Base-by-base conservation (phyloP, 2,329 filamentous ascomycete genomes). In the Sporothrix inflata region DNA sequence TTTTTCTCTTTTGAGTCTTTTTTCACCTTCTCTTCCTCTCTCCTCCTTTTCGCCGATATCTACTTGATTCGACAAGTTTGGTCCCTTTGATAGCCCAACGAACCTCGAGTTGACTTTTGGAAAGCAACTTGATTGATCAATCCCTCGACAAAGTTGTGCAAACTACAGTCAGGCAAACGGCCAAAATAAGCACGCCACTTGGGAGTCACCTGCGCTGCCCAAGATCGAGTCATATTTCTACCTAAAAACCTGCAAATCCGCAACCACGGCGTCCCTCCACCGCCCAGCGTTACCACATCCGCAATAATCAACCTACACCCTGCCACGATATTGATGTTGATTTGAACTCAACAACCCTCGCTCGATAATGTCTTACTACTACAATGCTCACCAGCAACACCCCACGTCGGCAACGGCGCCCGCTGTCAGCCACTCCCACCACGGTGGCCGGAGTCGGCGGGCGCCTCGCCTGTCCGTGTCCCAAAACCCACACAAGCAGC, bases 361-460 rank as follows among this genome's bases (percentile, higher is more conserved):
- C 57, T 40, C 45, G 57, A 77, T 68, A 70, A 90, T 91, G 89
- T 88, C 89, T 83, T 91, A 89, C 82, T 90, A 89, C 79, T 85
- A 88, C 83, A 86, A 86, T 80, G 81, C 86, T 75, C 88, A 90
- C 80, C 84, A 87, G 76, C 86, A 86, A 77, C 85, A 89, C 76
- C 84, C 85, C 74, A 86, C 87, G 73, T 84, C 90, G 65, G 82
- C 84, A 75, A 82, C 85, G 71, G 83, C 86, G 72, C 85, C 84
- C 77, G 85, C 83, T 55, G 82, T 87, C 78, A 87, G 90, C 75
- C 92, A 96, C 84, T 91, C 88, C 82, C 91, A 95, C 83, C 92
- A 96, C 82, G 91, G 90, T 79, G 92, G 93, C 78, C 93, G 95
- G 79, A 94, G 92, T 81, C 92, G 95, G 79, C 89, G 95, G 79